Conservation (phyloP, 2,329 filamentous ascomycete genomes). For the Ascochyta rabiei region DNA sequence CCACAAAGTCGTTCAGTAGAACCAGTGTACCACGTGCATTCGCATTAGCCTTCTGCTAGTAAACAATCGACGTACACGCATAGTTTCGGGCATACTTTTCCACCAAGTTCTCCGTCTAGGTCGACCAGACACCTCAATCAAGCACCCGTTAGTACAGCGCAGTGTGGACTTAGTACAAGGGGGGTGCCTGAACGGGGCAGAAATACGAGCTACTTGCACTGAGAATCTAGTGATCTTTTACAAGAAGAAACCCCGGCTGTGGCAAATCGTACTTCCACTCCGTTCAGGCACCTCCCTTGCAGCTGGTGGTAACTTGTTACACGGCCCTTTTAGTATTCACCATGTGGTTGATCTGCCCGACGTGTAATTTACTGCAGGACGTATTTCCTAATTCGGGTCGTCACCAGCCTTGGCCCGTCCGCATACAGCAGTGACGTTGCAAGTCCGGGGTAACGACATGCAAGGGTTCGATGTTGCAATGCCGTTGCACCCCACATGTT, state of each 20-base stretch:
- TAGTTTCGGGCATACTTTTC: background rate
- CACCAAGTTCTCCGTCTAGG: constrained; percentile 1
- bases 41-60: background rate
- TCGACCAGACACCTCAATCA: background rate
- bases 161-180: constrained; percentile 8
- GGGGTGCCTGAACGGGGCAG: too few relatives aligned
- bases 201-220: too few relatives aligned
- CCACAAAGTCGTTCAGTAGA: background rate
- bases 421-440: background rate
- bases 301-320: background rate
- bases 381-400: constrained; percentile 1
- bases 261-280: too few relatives aligned
- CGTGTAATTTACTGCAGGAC: constrained; percentile 8
- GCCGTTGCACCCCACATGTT: background rate
- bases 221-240: too few relatives aligned
- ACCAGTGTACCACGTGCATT: background rate
- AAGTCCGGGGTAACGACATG: constrained; percentile 19
- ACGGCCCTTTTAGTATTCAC: background rate
- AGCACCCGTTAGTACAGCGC: background rate
- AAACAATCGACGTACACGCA: background rate
- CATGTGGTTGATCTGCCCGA: background rate
- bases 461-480: constrained; percentile 23
- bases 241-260: too few relatives aligned
- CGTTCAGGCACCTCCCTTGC: too few relatives aligned
- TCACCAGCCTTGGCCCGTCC: constrained; percentile 2